These are phyloP conservation scores for Agarophyton chilense DNA, from an alignment of 23 red algal genomes.

Conservation along the genomic window DNA sequence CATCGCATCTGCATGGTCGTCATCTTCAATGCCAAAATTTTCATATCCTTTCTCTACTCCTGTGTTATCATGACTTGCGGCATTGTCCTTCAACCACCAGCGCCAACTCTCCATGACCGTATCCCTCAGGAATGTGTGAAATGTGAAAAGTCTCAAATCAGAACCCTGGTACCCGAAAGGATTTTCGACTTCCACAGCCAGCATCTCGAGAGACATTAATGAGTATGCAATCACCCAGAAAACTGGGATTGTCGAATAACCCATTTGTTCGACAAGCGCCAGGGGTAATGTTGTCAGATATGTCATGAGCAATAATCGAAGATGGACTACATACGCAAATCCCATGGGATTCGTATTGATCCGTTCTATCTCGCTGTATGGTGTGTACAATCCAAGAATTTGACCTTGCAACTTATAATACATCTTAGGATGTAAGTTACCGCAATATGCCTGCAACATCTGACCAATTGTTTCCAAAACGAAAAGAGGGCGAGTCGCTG, in stretches of 20 bases:
- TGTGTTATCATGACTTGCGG: not conserved
- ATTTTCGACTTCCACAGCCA: slow-evolving; percentile 44
- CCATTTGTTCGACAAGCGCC: slow-evolving; percentile 27
- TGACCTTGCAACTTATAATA: not conserved
- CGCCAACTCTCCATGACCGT: slow-evolving; percentile 30
- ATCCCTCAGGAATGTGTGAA: not conserved
- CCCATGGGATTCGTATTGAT: slow-evolving; percentile 44
- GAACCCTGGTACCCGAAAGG: slow-evolving; percentile 5
- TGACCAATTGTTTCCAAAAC: slow-evolving; percentile 17
- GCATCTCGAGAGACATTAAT: slow-evolving; percentile 41
- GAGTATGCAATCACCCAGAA: slow-evolving; percentile 48
- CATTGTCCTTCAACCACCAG: slow-evolving; percentile 4
- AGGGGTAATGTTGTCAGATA: slow-evolving; percentile 27
- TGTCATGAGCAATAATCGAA: slow-evolving; percentile 25
- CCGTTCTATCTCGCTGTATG: slow-evolving; percentile 17
- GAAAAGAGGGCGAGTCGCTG: slow-evolving; percentile 10
- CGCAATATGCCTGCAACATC: not conserved
- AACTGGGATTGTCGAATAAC: slow-evolving; percentile 28
- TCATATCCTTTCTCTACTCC: not conserved
- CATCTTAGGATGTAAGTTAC: not conserved
- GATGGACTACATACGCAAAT: slow-evolving; percentile 33
- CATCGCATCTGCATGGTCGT: not conserved
- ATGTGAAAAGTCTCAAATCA: slow-evolving; percentile 27
- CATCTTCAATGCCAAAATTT: slow-evolving; percentile 1
- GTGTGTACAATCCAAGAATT: not conserved